Evolutionary conservation across 306 rosid genomes (phyloP), one percentile per base, ranked within the genome.

Genomic region (Sicyos baderoa): DNA sequence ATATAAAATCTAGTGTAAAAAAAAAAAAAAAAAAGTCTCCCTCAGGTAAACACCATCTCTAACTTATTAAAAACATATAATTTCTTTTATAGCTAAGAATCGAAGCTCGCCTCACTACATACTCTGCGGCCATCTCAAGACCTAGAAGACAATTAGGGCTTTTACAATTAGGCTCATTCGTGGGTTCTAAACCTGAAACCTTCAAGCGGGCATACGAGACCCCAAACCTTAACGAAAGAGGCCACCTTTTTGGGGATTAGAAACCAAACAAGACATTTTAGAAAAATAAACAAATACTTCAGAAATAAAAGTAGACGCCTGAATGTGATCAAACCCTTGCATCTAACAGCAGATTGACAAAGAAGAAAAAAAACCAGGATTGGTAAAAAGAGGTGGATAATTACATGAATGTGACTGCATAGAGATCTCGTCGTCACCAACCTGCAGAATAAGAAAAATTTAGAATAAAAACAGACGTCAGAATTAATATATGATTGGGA

Each of bases 321-420:
- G 45, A 40, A 40, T 40, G 45, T 7, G 10, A 5, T 40, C 11
- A 40, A 40, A 40, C 11, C 53, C n/a, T 32, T 45, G 22, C n/a
- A 29, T 49, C 44, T 54, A 82, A 52, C 66, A 51, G n/a, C 17
- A 50, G 32, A 64, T 62, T 18, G 40, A 56, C 40, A 56, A 2
- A 3, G 3, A 3, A n/a, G n/a, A 62, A 78, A 63, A 12, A 74
- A 65, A 44, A 14, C 22, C 5, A 68, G 0, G n/a, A 44, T 1
- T 0, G 6, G 35, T 25, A 2, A 52, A 11, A 54, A 18, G 9
- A 47, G 37, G 53, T 81, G 89, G 91, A 86, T 89, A 22, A 45
- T 44, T 66, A 87, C 96, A 81, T 54, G 95, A 73, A 59, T 84
- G 76, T 59, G 91, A 49, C 53, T 86, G 85, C 74, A 85, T 62